These are phyloP conservation scores for Lodderomyces jiufengensis DNA, from an alignment of 1,139 yeast genomes.

Conservation along the genomic window DNA sequence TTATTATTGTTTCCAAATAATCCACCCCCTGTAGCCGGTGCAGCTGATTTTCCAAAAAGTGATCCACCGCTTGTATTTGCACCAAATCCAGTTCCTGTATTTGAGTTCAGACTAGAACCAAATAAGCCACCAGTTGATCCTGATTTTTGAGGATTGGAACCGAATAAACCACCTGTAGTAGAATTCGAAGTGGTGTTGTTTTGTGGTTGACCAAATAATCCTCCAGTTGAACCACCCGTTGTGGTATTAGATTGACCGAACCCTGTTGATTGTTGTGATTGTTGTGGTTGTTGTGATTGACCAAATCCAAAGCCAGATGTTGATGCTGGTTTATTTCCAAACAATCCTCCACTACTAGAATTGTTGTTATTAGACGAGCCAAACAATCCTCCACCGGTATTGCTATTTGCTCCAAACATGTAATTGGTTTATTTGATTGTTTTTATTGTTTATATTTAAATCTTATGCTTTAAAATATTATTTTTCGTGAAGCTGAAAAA, in stretches of 20 bases:
- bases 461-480: too few species aligned
- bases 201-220: conserved; percentile 10
- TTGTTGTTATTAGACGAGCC: conserved; percentile 16
- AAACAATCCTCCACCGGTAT: conserved; percentile 23
- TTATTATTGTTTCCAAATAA: conserved; percentile 16
- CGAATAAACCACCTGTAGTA: conserved; percentile 8
- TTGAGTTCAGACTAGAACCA: conserved; percentile 8
- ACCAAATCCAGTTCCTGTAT: conserved; percentile 13
- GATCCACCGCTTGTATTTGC: conserved; percentile 2
- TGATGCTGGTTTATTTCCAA: conserved; percentile 7
- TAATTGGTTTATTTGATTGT: not conserved
- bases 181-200: conserved; percentile 4
- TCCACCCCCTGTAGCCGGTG: conserved; percentile 14
- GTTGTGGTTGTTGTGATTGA: conserved; percentile 3
- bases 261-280: conserved; percentile 4
- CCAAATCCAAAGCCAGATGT: conserved; percentile 5
- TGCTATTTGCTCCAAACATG: conserved; percentile 5
- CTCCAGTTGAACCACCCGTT: conserved; percentile 13
- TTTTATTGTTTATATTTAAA: not conserved
- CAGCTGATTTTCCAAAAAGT: conserved; percentile 8
- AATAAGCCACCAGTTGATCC: conserved; percentile 3
- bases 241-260: conserved; percentile 3
- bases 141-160: conserved; percentile 4
- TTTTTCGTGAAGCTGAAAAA: too few species aligned
- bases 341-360: conserved; percentile 7